Evolutionary conservation across 768 basidiomycete genomes (phyloP).

Genomic region (Nidula microcarpa): DNA sequence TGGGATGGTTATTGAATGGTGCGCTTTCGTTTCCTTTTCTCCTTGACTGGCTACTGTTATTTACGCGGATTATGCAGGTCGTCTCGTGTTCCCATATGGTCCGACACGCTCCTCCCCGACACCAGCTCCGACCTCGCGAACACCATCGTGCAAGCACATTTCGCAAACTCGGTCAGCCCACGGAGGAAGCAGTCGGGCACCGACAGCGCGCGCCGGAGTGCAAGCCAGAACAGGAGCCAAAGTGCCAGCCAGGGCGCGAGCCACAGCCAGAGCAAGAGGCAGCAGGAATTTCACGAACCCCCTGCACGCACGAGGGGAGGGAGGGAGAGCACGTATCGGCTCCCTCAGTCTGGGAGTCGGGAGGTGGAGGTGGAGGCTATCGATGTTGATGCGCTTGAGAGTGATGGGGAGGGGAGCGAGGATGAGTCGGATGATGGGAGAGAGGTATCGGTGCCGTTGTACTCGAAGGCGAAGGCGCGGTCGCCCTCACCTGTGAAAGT

Average conservation of each 20-base stretch:
- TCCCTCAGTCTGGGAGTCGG: neutral
- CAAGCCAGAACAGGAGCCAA: neutral
- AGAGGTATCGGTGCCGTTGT: neutral
- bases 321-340: no score
- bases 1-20: slow-evolving; percentile 33
- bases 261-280: neutral
- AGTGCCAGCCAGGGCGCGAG: neutral
- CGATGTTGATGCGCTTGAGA: neutral
- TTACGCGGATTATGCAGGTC: slow-evolving; percentile 9
- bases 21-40: neutral
- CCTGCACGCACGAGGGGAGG: no score
- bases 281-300: neutral
- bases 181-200: neutral
- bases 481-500: no score
- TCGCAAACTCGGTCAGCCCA: neutral
- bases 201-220: neutral
- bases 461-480: no score
- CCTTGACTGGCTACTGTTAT: neutral
- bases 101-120: slow-evolving; percentile 18
- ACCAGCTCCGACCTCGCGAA: slow-evolving; percentile 7
- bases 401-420: neutral
- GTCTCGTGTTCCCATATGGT: slow-evolving; percentile 27
- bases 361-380: neutral
- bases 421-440: slow-evolving; percentile 1
- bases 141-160: slow-evolving; percentile 8